Evolutionary conservation across 345 rosid species (phyloP).

Genomic region (Gossypium raimondii): DNA sequence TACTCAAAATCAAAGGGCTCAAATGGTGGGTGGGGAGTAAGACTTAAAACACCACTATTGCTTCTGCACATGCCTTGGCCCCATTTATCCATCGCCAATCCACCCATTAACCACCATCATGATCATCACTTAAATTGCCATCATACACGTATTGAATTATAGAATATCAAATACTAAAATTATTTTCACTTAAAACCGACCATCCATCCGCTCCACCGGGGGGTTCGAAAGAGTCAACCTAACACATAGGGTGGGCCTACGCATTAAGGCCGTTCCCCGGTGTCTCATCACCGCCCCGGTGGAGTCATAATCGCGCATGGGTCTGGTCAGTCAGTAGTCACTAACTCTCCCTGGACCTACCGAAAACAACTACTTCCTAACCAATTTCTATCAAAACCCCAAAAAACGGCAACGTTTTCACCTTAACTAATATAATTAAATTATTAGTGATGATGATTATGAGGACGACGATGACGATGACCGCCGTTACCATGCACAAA

Average conservation of each 20-base stretch:
- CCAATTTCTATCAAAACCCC: slow-evolving; percentile 5
- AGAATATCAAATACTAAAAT: neutral
- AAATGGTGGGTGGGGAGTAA: neutral
- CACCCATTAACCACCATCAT: slow-evolving; percentile 14
- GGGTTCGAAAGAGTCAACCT: neutral
- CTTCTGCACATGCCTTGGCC: slow-evolving; percentile 31
- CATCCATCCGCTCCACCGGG: slow-evolving; percentile 13
- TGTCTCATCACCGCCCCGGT: slow-evolving; percentile 16
- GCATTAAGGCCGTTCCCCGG: neutral
- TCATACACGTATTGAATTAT: neutral
- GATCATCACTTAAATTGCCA: too few species aligned
- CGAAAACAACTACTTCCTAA: slow-evolving; percentile 8
- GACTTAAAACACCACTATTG: slow-evolving; percentile 2
- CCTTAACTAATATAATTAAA: neutral
- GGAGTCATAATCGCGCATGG: slow-evolving; percentile 48
- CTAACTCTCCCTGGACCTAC: slow-evolving; percentile 25
- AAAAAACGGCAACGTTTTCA: neutral
- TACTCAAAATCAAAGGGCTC: neutral
- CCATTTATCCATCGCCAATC: slow-evolving; percentile 18
- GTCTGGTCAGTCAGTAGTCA: slow-evolving; percentile 17
- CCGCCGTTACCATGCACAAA: neutral
- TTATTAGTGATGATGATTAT: neutral
- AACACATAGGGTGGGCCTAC: slow-evolving; percentile 25
- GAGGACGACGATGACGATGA: neutral
- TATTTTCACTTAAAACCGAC: neutral